phyloP scores from a whole-genome alignment of 306 rosid genomes.

The Boehmeria nivea region DNA sequence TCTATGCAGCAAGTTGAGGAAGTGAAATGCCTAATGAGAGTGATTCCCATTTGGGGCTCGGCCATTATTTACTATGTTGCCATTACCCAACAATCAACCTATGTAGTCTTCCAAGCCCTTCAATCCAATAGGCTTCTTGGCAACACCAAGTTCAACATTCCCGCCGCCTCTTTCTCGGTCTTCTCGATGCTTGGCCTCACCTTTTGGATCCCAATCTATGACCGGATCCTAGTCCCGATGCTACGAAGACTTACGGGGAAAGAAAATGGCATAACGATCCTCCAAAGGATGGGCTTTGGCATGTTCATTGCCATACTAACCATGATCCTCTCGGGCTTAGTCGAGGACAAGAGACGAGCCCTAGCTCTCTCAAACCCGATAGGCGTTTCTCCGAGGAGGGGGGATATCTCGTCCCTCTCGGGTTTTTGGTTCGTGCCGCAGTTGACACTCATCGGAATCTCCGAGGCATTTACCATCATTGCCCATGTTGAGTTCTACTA shows the following conservation, averaged over 20 bases:
- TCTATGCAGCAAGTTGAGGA: conserved; percentile 39
- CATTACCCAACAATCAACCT: conserved; percentile 27
- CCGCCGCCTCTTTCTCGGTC: conserved; percentile 22
- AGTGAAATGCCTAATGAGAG: conserved; percentile 27
- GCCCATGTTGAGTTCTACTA: conserved; percentile 28
- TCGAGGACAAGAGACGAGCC: conserved; percentile 27
- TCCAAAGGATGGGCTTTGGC: conserved; percentile 38
- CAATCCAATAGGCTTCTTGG: conserved; percentile 25
- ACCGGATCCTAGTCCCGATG: conserved; percentile 20
- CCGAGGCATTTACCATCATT: conserved; percentile 27
- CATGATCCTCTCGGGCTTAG: conserved; percentile 26
- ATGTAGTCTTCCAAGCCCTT: conserved; percentile 45
- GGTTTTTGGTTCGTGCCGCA: conserved; percentile 40
- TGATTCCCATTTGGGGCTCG: conserved; percentile 46
- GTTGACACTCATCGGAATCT: conserved; percentile 20
- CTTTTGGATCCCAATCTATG: conserved; percentile 35
- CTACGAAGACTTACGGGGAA: conserved; percentile 26
- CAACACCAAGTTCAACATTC: conserved; percentile 20
- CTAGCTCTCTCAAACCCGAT: conserved; percentile 18
- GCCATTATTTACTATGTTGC: conserved; percentile 32
- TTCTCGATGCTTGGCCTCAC: conserved; percentile 27
- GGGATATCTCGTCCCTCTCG: conserved; percentile 32
- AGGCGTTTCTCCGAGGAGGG: conserved; percentile 12
- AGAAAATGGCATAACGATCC: conserved; percentile 31
- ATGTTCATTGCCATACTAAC: conserved; percentile 16